Conservation (phyloP, 768 basidiomycete genomes). For the Symmetrospora coprosmae region DNA sequence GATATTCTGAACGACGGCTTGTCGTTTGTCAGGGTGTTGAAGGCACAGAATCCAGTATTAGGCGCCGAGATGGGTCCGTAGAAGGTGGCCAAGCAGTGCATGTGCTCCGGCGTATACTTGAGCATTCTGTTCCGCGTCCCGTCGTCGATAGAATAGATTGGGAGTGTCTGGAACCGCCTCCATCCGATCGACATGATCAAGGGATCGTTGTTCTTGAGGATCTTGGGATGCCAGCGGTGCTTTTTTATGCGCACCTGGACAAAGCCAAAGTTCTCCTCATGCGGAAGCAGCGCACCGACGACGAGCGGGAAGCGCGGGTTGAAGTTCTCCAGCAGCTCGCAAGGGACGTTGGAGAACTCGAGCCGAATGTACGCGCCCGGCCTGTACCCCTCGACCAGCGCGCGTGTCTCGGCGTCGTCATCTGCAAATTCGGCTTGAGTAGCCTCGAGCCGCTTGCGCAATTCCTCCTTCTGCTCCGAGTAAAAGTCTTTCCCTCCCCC, state of each 20-base stretch:
- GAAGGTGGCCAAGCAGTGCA: constrained; percentile 98
- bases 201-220: constrained; percentile 92
- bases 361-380: constrained; percentile 87
- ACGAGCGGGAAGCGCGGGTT: constrained; percentile 81
- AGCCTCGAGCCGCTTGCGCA: constrained; percentile 42
- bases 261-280: constrained; percentile 84
- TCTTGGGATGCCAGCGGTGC: constrained; percentile 81
- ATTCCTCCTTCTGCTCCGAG: constrained; percentile 77
- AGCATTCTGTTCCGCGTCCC: constrained; percentile 92
- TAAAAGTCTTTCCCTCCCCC: constrained; percentile 65
- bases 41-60: constrained; percentile 93
- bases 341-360: constrained; percentile 68
- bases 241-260: constrained; percentile 90
- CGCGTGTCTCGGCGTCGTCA: constrained; percentile 60
- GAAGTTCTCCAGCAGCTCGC: constrained; percentile 84
- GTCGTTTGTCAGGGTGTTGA: constrained; percentile 63
- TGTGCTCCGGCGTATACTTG: constrained; percentile 98
- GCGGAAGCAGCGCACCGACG: constrained; percentile 73
- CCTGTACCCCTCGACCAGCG: constrained; percentile 73
- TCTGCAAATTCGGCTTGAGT: constrained; percentile 74
- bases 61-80: constrained; percentile 83
- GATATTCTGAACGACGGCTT: constrained; percentile 68
- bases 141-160: constrained; percentile 92
- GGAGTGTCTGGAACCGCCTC: constrained; percentile 87
- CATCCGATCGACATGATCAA: constrained; percentile 94